Base-by-base conservation (phyloP, 495 filamentous ascomycete genomes). In the Xylaria acuta region DNA sequence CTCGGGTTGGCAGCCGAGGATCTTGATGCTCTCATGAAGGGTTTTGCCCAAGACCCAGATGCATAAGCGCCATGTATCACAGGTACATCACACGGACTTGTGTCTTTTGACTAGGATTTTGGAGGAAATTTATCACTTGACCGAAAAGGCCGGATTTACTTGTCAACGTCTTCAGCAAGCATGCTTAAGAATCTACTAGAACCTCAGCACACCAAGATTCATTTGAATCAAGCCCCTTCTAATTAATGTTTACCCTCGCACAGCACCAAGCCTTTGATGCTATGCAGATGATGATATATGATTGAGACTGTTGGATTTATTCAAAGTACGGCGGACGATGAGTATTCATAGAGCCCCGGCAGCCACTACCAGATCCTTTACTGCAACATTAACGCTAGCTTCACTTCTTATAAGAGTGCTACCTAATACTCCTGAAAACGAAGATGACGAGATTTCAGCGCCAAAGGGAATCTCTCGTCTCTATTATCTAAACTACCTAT, bases 1-100 rank as follows among this genome's bases (percentile, higher is more conserved):
- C 69, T 81, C 45, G 79, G 74, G 1, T 62, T 81, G 56, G 69
- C 67, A 65, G 67, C 75, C 43, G 79, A 81, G 47, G 72, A 79
- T 40, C 71, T 80, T 66, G 76, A 80, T 47, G 32, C 30, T 41
- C 73, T 74, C 32, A 73, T 79, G 49, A 64, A 69, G 72, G 45
- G 58, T n/a, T 41, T 45, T 38, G 54, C 32, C 18, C 11, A 47
- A 20, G 67, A 69, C 25, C 9, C 27, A 22, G 54, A 34, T 34
- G 49, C 34, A 41, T 56, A 56, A 20, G 43, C 3, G n/a, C 3
- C 40, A 3, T 22, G 30, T 38, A 30, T n/a, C 18, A 32, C 20
- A 38, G 32, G 32, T 3, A 18, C 53, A 32, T 56, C 53, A 32
- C 2, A 8, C 32, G 27, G 14, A n/a, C 22, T 5, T 54, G 5